These are phyloP conservation scores for Coprinopsis marcescibilis DNA, from an alignment of 768 basidiomycete genomes.

Conservation along the genomic window DNA sequence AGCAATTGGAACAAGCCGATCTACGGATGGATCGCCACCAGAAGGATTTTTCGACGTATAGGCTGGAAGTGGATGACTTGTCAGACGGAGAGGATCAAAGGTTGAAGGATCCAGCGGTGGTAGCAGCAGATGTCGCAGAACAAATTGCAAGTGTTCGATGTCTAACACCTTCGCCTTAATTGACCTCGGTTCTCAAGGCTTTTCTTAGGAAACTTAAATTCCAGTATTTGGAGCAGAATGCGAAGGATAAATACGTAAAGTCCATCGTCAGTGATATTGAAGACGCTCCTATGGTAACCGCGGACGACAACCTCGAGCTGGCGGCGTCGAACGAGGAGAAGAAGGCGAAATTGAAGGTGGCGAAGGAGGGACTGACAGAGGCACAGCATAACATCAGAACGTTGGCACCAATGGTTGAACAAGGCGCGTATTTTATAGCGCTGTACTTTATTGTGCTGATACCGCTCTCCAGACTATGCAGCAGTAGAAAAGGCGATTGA, in stretches of 20 bases:
- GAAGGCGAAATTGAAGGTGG: conserved; percentile 60
- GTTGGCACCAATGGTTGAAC: conserved; percentile 63
- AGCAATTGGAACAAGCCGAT: conserved; percentile 28
- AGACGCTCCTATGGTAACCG: conserved; percentile 75
- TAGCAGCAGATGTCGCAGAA: conserved; percentile 51
- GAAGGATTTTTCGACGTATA: conserved; percentile 26
- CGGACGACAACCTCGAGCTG: conserved; percentile 71
- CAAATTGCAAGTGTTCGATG: conserved; percentile 46
- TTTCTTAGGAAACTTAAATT: conserved; percentile 82
- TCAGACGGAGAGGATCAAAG: conserved; percentile 30
- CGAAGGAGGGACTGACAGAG: conserved; percentile 58
- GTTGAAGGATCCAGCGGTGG: conserved; percentile 47
- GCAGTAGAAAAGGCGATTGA: conserved; percentile 46
- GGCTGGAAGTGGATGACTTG: conserved; percentile 31
- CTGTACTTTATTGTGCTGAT: neutral
- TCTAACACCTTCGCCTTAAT: neutral
- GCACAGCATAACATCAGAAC: conserved; percentile 57
- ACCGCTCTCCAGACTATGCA: conserved; percentile 45
- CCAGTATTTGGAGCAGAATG: conserved; percentile 85
- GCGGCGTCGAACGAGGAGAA: conserved; percentile 57
- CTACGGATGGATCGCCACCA: conserved; percentile 33
- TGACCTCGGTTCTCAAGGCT: conserved; percentile 33
- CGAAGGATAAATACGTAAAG: conserved; percentile 84
- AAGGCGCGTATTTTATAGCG: conserved; percentile 35
- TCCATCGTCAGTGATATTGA: conserved; percentile 81